phyloP scores from a whole-genome alignment of 345 rosid genomes.

The Bruguiera gymnorhiza region DNA sequence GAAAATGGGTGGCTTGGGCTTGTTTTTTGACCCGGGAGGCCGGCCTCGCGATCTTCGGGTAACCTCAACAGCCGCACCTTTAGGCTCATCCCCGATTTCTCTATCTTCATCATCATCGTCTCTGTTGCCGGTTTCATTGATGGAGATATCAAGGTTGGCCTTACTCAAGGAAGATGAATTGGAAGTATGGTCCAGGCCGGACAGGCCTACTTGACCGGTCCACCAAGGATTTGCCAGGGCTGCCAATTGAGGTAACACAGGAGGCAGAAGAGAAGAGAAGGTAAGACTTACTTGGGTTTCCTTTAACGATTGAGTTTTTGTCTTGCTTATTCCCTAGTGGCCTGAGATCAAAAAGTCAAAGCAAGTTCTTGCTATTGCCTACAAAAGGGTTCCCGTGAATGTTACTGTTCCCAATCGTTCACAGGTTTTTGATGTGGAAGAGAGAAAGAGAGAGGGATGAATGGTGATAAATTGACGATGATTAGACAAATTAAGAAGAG shows the following conservation, averaged over 20 bases:
- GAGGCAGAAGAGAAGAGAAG: background rate
- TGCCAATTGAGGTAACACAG: background rate
- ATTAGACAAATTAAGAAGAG: slow-evolving; percentile 9
- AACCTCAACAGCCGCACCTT: slow-evolving; percentile 63
- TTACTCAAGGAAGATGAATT: slow-evolving; percentile 48
- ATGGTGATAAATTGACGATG: slow-evolving; percentile 2
- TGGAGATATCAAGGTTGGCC: slow-evolving; percentile 45
- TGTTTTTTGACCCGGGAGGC: slow-evolving; percentile 83
- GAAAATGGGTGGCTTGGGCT: slow-evolving; percentile 70
- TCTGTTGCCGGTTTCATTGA: slow-evolving; percentile 27
- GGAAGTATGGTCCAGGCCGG: slow-evolving; percentile 49
- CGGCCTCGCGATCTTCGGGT: slow-evolving; percentile 75
- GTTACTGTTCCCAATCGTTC: background rate
- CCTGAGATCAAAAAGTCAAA: slow-evolving; percentile 33
- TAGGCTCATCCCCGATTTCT: slow-evolving; percentile 56
- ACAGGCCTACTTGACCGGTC: slow-evolving; percentile 55
- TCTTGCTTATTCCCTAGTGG: slow-evolving; percentile 9
- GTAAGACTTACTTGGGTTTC: background rate
- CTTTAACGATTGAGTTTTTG: background rate
- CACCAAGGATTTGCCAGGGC: slow-evolving; percentile 80
- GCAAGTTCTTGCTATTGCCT: slow-evolving; percentile 2
- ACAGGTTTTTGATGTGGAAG: background rate
- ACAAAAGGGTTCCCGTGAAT: slow-evolving; percentile 10
- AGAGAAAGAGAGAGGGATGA: slow-evolving; percentile 11
- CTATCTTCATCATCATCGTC: slow-evolving; percentile 52